Evolutionary conservation across 768 basidiomycete species (phyloP).

Genomic region (Inosperma sp.): DNA sequence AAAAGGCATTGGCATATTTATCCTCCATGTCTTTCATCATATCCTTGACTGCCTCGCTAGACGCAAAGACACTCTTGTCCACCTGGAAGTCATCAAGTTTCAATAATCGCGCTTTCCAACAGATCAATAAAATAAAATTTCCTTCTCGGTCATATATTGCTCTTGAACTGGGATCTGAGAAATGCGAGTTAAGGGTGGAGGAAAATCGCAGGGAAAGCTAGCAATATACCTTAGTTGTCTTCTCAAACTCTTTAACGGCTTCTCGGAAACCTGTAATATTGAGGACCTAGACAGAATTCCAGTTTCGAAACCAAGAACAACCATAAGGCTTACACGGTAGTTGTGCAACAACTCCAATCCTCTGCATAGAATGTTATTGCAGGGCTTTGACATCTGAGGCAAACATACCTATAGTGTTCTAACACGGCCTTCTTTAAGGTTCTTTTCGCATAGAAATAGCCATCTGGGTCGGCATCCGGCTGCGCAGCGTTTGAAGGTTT

Average conservation of each 20-base stretch:
- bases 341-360: slow-evolving; percentile 82
- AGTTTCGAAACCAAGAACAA: not conserved
- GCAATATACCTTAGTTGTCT: slow-evolving; percentile 68
- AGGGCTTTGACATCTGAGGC: no score
- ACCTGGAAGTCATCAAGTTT: slow-evolving; percentile 39
- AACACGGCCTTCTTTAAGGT: slow-evolving; percentile 77
- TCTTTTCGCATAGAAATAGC: slow-evolving; percentile 75
- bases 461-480: not conserved
- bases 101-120: not conserved
- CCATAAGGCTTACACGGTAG: slow-evolving; percentile 63
- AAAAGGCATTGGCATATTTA: slow-evolving; percentile 70
- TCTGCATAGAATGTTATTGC: no score
- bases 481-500: no score
- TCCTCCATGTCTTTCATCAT: slow-evolving; percentile 78
- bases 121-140: no score
- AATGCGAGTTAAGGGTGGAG: not conserved
- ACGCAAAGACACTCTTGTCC: slow-evolving; percentile 62
- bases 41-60: slow-evolving; percentile 50
- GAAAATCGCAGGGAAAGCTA: no score
- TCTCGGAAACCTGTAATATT: slow-evolving; percentile 91
- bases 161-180: slow-evolving; percentile 63
- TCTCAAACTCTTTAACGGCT: slow-evolving; percentile 82
- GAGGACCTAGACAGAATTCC: slow-evolving; percentile 43
- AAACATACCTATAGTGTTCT: slow-evolving; percentile 72
- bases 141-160: slow-evolving; percentile 79